These are phyloP conservation scores for Chrysosporium queenslandicum DNA, from an alignment of 2,329 filamentous ascomycete species.

Conservation along the genomic window DNA sequence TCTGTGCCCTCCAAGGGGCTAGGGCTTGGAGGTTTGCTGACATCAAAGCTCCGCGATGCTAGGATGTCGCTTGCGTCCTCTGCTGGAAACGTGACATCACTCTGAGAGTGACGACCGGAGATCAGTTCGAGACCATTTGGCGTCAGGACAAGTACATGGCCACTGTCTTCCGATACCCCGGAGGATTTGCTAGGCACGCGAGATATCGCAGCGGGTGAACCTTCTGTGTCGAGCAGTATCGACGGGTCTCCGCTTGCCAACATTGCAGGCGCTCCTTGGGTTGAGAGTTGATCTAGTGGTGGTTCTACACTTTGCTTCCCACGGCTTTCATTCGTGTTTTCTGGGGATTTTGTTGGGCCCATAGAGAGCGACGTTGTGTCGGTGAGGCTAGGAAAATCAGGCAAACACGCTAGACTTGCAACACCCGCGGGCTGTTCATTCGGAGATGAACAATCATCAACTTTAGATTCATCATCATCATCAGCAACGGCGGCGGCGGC, in stretches of 20 bases:
- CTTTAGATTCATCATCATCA: background rate
- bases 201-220: background rate
- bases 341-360: too few species aligned
- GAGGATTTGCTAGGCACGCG: conserved; percentile 1
- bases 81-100: background rate
- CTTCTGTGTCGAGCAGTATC: background rate
- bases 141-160: background rate
- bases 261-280: background rate
- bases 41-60: background rate
- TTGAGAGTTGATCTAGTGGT: too few species aligned
- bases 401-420: background rate
- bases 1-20: background rate
- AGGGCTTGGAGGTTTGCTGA: conserved; percentile 5
- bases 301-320: background rate
- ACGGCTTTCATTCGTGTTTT: background rate
- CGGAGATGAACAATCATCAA: too few species aligned
- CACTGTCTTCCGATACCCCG: background rate
- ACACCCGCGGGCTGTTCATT: too few species aligned
- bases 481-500: background rate
- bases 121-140: conserved; percentile 1
- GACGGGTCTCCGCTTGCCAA: background rate
- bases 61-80: background rate
- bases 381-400: too few species aligned
- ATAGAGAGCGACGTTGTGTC: too few species aligned
- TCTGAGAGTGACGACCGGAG: background rate